These are phyloP conservation scores for Miamiensis avidus DNA, from an alignment of 169 alveolate species.

Conservation along the genomic window DNA sequence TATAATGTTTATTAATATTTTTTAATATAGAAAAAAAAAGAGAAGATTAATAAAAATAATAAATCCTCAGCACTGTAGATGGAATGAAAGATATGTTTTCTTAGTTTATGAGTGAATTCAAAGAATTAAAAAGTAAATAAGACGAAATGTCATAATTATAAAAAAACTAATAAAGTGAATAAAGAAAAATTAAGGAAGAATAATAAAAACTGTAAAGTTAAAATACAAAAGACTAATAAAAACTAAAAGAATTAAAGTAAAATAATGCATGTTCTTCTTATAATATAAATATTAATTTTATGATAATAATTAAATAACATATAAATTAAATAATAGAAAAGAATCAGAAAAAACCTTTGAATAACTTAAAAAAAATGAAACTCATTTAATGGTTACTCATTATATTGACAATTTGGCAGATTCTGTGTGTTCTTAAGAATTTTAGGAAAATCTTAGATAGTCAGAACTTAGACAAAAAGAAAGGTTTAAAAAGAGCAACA, in stretches of 20 bases:
- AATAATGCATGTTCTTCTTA: too few relatives aligned
- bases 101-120: too few relatives aligned
- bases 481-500: background rate
- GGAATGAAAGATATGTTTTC: background rate
- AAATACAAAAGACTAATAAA: background rate
- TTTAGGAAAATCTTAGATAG: background rate
- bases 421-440: background rate
- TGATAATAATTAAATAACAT: too few relatives aligned
- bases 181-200: background rate
- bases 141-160: background rate
- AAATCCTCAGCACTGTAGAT: background rate
- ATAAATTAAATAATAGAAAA: background rate
- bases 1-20: too few relatives aligned
- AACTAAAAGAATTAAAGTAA: background rate
- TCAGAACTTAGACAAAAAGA: background rate
- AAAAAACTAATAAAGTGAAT: background rate
- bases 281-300: too few relatives aligned
- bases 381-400: background rate
- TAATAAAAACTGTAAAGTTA: too few relatives aligned
- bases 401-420: background rate
- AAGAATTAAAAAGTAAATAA: too few relatives aligned
- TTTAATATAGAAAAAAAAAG: background rate
- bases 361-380: too few relatives aligned
- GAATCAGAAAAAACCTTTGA: background rate
- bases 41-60: background rate